A percentile compares a stretch with the other conserved stretches of the same genome.
Conservation (phyloP, 2,329 filamentous ascomycete genomes). For the Rachicladosporium sp. region DNA sequence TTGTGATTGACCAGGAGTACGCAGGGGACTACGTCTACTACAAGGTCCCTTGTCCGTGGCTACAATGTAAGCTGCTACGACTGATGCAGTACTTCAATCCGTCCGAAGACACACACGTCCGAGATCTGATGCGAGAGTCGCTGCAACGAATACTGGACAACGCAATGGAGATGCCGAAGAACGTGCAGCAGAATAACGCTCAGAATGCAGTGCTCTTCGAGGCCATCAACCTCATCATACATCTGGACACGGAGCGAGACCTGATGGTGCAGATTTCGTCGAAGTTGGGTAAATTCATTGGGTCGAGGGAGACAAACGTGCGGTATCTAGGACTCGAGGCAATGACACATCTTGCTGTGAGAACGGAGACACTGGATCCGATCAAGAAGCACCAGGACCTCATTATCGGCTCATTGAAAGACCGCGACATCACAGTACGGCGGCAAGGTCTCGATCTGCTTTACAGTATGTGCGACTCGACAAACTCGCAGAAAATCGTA, state of each 20-base stretch:
- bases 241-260: constrained; percentile 85
- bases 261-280: constrained; percentile 94
- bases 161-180: constrained; percentile 89
- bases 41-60: constrained; percentile 98
- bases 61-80: constrained; percentile 87
- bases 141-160: constrained; percentile 82
- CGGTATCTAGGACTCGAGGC: constrained; percentile 91
- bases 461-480: constrained; percentile 98
- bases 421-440: constrained; percentile 92
- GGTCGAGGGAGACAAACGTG: constrained; percentile 93
- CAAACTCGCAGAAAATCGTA: constrained; percentile 89
- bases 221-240: constrained; percentile 96
- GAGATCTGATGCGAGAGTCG: constrained; percentile 82
- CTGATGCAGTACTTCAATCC: constrained; percentile 93
- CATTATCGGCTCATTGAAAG: constrained; percentile 85
- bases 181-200: constrained; percentile 97
- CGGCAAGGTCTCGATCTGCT: constrained; percentile 89
- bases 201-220: constrained; percentile 97
- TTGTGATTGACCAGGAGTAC: constrained; percentile 83
- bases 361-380: constrained; percentile 85
- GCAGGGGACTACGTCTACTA: constrained; percentile 92
- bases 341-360: constrained; percentile 93
- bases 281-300: constrained; percentile 85
- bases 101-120: constrained; percentile 85
- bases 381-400: constrained; percentile 98